Evolutionary conservation across 139 green algal genomes (phyloP).

Genomic region (Tetraselmis chui): DNA sequence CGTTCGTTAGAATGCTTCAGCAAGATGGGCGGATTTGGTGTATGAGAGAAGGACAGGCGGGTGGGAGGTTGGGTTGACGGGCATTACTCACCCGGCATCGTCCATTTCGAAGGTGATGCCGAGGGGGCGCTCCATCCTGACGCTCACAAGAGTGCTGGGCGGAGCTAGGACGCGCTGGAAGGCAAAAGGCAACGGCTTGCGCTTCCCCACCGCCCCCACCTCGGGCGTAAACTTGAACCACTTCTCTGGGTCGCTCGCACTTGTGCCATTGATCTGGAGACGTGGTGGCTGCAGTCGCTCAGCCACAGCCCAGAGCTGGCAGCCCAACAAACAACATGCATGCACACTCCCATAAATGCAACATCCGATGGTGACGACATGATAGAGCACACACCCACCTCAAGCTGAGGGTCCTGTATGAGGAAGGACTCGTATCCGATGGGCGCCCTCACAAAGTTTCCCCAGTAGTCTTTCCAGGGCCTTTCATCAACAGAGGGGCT

Average conservation of each 20-base stretch:
- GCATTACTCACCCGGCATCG: not conserved
- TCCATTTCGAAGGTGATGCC: not conserved
- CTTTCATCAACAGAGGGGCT: not conserved
- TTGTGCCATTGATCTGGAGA: not conserved
- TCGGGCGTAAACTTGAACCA: not conserved
- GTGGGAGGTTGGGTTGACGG: too few species aligned
- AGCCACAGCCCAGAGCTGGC: too few species aligned
- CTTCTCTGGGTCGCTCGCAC: not conserved
- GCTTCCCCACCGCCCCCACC: not conserved
- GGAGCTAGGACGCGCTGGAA: not conserved
- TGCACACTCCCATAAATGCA: too few species aligned
- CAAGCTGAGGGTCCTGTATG: not conserved
- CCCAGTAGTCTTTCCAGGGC: not conserved
- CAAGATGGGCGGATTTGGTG: too few species aligned
- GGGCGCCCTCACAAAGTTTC: not conserved
- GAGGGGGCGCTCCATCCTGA: not conserved
- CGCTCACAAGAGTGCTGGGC: not conserved
- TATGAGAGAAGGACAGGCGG: too few species aligned
- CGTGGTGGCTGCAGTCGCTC: too few species aligned
- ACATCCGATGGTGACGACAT: too few species aligned
- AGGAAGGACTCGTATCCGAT: not conserved
- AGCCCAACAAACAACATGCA: too few species aligned
- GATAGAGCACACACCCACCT: too few species aligned
- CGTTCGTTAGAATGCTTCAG: too few species aligned
- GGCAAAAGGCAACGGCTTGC: not conserved